Base-by-base conservation (phyloP, 2,329 filamentous ascomycete genomes). In the Ceratocystis diversiconidia region DNA sequence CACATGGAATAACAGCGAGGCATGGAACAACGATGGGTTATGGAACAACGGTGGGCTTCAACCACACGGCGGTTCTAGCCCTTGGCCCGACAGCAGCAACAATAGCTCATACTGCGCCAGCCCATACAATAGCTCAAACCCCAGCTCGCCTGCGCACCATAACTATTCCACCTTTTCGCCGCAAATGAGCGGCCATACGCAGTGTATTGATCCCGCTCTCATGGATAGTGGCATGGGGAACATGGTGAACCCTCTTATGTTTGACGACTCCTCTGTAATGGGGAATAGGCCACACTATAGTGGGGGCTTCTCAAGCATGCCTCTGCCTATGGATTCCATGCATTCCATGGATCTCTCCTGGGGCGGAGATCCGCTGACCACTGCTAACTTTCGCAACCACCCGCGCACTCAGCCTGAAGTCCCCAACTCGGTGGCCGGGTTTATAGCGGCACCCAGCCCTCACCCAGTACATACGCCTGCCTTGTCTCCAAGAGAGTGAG, bases 111-210 rank as follows among this genome's bases (percentile, higher is more conserved):
- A 61, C 36, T 59, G 60, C 61, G 1, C 65, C 25, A 25, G 46
- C 6, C 52, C 61, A 25, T 66, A 66, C 32, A 61, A 7, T 30
- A 30, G 52, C 50, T 66, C 65, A 12, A 60, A 52, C n/a, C 65
- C 65, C 55, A 63, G 61, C 41, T 66, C 65, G 17, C 65, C 65
- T 4, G 36, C 36, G 3, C 7, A 44, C 60, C 41, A 28, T 1
- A 15, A 12, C 60, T 62, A 19, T 32, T n/a, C 44, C 25, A 52
- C 60, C 41, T 36, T 44, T 17, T 63, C 65, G 12, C 52, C 65
- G 15, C 25, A 63, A 41, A 48, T 32, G 5, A 25, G 5, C 60
- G 60, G 15, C 41, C 10, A 32, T 30, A 4, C 28, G 7, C 25
- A 41, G 4, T 66, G 43, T 28, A 19, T 63, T 6, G 52, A 66